Percentiles rank a stretch among this genome's conserved stretches.
These are phyloP conservation scores for Solanum infundibuliforme DNA, from an alignment of 257 asterid species.

Conservation along the genomic window DNA sequence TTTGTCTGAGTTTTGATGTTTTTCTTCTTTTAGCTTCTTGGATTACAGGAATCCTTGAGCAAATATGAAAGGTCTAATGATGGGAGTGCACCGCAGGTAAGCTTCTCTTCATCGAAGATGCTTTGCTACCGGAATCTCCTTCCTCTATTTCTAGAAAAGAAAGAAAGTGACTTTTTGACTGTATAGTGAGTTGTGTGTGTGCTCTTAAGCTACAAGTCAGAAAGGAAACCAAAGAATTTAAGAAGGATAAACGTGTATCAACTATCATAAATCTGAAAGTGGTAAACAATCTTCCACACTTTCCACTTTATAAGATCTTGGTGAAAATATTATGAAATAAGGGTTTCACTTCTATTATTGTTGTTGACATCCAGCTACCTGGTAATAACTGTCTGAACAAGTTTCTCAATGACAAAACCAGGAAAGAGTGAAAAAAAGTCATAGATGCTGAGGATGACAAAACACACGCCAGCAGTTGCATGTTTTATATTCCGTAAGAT, in stretches of 20 bases:
- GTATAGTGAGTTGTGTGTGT: not conserved
- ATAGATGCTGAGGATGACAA: not conserved
- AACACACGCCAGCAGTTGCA: not conserved
- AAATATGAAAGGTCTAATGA: slow-evolving; percentile 83
- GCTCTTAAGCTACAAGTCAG: not conserved
- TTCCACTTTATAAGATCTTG: not conserved
- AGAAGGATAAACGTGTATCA: not conserved
- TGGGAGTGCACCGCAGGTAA: slow-evolving; percentile 91
- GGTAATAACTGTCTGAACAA: not conserved
- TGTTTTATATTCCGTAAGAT: not conserved
- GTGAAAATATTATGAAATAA: not conserved
- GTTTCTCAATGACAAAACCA: not conserved
- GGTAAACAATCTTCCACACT: not conserved
- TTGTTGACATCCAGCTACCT: not conserved
- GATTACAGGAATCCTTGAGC: slow-evolving; percentile 86
- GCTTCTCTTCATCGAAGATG: not conserved
- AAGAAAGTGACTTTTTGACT: not conserved
- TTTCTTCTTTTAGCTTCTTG: slow-evolving; percentile 58
- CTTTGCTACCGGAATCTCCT: not conserved
- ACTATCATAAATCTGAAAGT: not conserved
- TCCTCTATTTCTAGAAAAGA: not conserved
- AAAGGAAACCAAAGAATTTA: not conserved
- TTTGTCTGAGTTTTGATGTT: not conserved
- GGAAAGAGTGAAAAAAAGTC: not conserved
- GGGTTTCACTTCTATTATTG: not conserved